Evolutionary conservation across 2,329 filamentous ascomycete genomes (phyloP).

Genomic region (Claviceps quebecensis): DNA sequence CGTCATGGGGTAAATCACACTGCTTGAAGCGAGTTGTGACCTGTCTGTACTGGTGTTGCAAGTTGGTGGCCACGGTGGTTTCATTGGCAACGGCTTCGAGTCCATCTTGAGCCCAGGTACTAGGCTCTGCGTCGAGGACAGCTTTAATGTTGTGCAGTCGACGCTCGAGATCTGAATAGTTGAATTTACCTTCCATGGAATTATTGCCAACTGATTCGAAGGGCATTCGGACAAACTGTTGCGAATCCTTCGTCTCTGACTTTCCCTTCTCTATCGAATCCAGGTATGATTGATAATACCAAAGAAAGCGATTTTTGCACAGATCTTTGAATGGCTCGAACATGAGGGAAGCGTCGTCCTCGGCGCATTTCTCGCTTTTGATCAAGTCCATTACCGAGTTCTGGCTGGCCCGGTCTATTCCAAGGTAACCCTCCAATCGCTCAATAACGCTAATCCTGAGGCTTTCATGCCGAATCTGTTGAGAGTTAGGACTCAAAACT

Average conservation of each 20-base stretch:
- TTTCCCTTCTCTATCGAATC: conserved; percentile 52
- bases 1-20: conserved; percentile 56
- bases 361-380: conserved; percentile 29
- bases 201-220: conserved; percentile 64
- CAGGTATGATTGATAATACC: conserved; percentile 89
- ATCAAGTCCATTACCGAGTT: conserved; percentile 5
- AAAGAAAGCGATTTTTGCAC: conserved; percentile 81
- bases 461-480: conserved; percentile 78
- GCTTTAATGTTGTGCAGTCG: conserved; percentile 56
- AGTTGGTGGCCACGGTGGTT: conserved; percentile 62
- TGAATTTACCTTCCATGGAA: conserved; percentile 73
- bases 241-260: conserved; percentile 46
- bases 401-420: conserved; percentile 38
- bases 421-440: conserved; percentile 66
- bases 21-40: conserved; percentile 61
- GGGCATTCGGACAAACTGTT: conserved; percentile 65
- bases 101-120: conserved; percentile 59
- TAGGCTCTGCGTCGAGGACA: conserved; percentile 57
- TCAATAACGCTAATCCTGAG: conserved; percentile 76
- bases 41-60: conserved; percentile 76
- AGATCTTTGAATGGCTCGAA: conserved; percentile 86
- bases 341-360: conserved; percentile 38
- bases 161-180: conserved; percentile 59
- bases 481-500: not conserved
- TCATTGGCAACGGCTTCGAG: conserved; percentile 48